Base-by-base conservation (phyloP, 805 yeast genomes). In the Candida nitratophila region DNA sequence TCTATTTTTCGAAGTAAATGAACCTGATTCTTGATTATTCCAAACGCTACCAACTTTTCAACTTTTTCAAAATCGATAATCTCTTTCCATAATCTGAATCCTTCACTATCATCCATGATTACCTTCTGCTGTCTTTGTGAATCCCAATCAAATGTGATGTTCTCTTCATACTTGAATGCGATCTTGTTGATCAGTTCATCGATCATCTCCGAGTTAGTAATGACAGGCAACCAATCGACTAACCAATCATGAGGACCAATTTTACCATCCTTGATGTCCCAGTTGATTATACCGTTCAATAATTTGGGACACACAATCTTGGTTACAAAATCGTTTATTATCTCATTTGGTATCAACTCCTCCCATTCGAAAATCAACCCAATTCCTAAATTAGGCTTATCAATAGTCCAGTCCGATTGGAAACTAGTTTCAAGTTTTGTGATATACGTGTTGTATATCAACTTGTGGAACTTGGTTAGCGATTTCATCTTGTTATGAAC, bases 1-100 rank as follows among this genome's bases (percentile, higher is more conserved):
- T 34, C 24, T 26, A 5, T 14, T 24, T 16, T 24, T 26, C 39
- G 24, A 9, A 37, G 15, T 8, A 16, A 16, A 41, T 67, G 72
- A 0, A 86, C 74, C 26, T 81, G 81, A 41, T 81, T 85, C 47
- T 67, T 73, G 50, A 81, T 77, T 0, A 85, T 66, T 4, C 72
- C 65, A 21, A 45, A 38, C 15, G 47, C 51, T 5, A 66, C 41
- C 17, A 51, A 36, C 10, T 44, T 39, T 3, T 47, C 44, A 29
- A 54, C 52, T 12, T 49, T 46, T 4, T 46, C 47, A 6, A 53
- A 55, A 7, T 65, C 66, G 22, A 59, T 50, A 3, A 68, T 54
- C 41, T 66, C 69, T 20, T 58, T 51, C 57, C 70, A 66, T 6
- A 62, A 47, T 6, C 47, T 44, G 20, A 70, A 45, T 44, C 44